Conservation (phyloP, 2,329 filamentous ascomycete genomes). For the Penicillium sclerotiorum region DNA sequence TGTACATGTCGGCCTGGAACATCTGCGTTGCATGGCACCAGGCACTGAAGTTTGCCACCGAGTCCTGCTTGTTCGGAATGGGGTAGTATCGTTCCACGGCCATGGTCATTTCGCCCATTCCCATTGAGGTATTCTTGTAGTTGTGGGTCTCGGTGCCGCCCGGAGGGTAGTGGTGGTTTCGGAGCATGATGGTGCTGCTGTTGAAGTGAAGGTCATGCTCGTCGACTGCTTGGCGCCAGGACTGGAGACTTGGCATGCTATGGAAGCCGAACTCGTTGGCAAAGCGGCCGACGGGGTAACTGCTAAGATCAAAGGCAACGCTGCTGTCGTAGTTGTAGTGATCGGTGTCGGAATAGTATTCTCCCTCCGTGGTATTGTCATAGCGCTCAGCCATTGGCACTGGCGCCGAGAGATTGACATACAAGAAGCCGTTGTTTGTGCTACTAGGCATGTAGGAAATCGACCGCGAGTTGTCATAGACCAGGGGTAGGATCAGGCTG, state of each 20-base stretch:
- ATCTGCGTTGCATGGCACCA: conserved; percentile 66
- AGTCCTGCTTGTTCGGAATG: conserved; percentile 54
- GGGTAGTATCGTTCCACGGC: conserved; percentile 62
- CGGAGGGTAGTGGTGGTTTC: conserved; percentile 63
- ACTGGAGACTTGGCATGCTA: conserved; percentile 63
- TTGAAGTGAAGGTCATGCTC: conserved; percentile 60
- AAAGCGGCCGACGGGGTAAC: conserved; percentile 62
- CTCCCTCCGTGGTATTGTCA: conserved; percentile 54
- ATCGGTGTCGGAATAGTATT: conserved; percentile 63
- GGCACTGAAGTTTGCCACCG: conserved; percentile 60
- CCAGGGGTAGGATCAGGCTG: conserved; percentile 55
- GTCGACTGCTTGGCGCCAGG: conserved; percentile 58
- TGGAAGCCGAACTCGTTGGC: conserved; percentile 67
- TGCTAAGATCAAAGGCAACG: conserved; percentile 57
- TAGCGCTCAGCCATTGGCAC: conserved; percentile 61
- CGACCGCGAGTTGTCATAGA: conserved; percentile 61
- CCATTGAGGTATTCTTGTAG: conserved; percentile 35
- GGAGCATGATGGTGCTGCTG: conserved; percentile 56
- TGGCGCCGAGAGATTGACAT: conserved; percentile 56
- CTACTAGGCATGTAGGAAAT: conserved; percentile 65
- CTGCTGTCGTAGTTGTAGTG: conserved; percentile 61
- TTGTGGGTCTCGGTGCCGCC: conserved; percentile 53
- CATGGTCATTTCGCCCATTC: conserved; percentile 60
- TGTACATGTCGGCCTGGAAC: conserved; percentile 67
- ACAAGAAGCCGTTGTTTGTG: conserved; percentile 61